Evolutionary conservation across 352 stramenopile genomes (phyloP).

Genomic region (Globisporangium abappressorium): DNA sequence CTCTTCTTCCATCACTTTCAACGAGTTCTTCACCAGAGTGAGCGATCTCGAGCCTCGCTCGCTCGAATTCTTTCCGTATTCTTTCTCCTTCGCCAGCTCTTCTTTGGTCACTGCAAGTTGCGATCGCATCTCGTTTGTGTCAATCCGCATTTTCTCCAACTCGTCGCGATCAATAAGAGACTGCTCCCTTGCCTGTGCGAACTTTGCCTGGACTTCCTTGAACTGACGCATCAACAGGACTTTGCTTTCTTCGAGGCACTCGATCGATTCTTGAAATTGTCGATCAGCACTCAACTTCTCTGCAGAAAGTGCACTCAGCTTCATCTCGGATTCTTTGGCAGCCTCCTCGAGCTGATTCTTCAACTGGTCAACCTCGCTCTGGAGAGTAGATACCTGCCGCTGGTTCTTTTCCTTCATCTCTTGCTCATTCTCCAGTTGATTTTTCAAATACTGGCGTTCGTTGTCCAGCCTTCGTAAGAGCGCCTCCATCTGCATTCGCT

Average conservation of each 20-base stretch:
- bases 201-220: slow-evolving; percentile 61
- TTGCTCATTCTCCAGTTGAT: slow-evolving; percentile 56
- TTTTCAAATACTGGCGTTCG: slow-evolving; percentile 81
- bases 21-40: slow-evolving; percentile 47
- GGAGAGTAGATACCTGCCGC: slow-evolving; percentile 32
- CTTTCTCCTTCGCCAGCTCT: slow-evolving; percentile 53
- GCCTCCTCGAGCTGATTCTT: slow-evolving; percentile 36
- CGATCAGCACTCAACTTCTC: slow-evolving; percentile 38
- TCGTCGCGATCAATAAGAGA: slow-evolving; percentile 60
- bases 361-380: slow-evolving; percentile 42
- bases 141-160: slow-evolving; percentile 49
- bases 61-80: slow-evolving; percentile 42
- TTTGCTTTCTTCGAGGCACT: slow-evolving; percentile 55
- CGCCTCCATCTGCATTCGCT: slow-evolving; percentile 79
- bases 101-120: slow-evolving; percentile 46
- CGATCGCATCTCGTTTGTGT: slow-evolving; percentile 41
- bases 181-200: slow-evolving; percentile 52
- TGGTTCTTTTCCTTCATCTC: slow-evolving; percentile 46
- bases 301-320: slow-evolving; percentile 28
- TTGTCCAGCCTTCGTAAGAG: slow-evolving; percentile 70
- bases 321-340: slow-evolving; percentile 36
- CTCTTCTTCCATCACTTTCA: slow-evolving; percentile 63
- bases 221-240: slow-evolving; percentile 45
- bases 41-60: slow-evolving; percentile 64
- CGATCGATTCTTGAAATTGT: slow-evolving; percentile 32